phyloP scores from a whole-genome alignment of 805 yeast genomes.

The Schizosaccharomyces pombe region DNA sequence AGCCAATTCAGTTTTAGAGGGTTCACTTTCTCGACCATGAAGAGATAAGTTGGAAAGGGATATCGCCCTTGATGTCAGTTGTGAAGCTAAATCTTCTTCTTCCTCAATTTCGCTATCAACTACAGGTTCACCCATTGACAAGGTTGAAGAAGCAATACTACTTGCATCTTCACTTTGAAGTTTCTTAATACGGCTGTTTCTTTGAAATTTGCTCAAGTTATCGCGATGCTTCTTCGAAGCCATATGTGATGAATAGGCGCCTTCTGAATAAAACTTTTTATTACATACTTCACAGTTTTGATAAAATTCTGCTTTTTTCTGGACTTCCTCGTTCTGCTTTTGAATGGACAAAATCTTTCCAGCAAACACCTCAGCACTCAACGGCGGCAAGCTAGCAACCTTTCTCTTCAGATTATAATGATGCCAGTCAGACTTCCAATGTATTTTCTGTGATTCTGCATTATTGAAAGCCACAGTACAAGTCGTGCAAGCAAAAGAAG shows the following conservation, averaged over 20 bases:
- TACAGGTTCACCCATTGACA: conserved; percentile 2
- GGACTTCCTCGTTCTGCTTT: conserved; percentile 8
- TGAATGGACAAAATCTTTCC: conserved; percentile 32
- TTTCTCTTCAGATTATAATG: conserved; percentile 83
- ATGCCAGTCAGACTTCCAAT: conserved; percentile 97
- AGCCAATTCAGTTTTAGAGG: not conserved
- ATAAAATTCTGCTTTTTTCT: conserved; percentile 7
- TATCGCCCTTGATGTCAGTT: not conserved
- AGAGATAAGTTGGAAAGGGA: not conserved
- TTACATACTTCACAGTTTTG: conserved; percentile 10
- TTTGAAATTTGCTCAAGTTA: not conserved
- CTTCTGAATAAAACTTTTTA: conserved; percentile 11
- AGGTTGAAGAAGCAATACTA: conserved; percentile 2
- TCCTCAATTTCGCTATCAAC: not conserved
- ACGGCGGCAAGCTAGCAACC: conserved; percentile 61
- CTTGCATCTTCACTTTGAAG: not conserved
- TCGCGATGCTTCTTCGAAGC: conserved; percentile 10
- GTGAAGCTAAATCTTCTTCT: not conserved
- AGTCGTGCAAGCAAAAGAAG: conserved; percentile 55
- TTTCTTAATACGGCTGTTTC: not conserved
- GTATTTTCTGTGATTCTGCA: conserved; percentile 69
- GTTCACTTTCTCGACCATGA: not conserved
- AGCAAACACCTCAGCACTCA: conserved; percentile 43
- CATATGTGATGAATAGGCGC: conserved; percentile 12
- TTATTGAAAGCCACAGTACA: conserved; percentile 61